These are phyloP conservation scores for Aspergillus diversus DNA, from an alignment of 495 filamentous ascomycete genomes.

Conservation along the genomic window DNA sequence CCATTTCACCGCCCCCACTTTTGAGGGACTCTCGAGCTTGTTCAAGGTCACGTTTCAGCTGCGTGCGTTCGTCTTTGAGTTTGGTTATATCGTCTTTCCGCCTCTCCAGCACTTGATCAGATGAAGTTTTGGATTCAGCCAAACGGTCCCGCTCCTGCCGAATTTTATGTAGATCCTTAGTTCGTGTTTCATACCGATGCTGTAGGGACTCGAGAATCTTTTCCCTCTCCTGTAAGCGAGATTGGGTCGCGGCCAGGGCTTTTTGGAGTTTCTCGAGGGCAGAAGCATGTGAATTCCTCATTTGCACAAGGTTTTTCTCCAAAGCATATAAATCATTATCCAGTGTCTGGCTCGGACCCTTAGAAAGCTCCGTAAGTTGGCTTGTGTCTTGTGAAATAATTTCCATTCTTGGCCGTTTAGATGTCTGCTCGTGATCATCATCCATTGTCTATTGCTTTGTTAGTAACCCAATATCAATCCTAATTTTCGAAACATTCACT, in stretches of 20 bases:
- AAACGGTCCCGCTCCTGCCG: conserved; percentile 43
- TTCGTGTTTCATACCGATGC: conserved; percentile 49
- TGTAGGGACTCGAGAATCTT: conserved; percentile 37
- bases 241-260: conserved; percentile 25
- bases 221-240: conserved; percentile 34
- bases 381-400: conserved; percentile 36
- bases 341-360: conserved; percentile 36
- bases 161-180: conserved; percentile 38
- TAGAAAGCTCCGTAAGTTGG: conserved; percentile 41
- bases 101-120: conserved; percentile 43
- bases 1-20: conserved; percentile 52
- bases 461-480: conserved; percentile 9
- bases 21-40: conserved; percentile 51
- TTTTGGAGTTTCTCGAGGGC: conserved; percentile 38
- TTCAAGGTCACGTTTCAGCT: conserved; percentile 53
- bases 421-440: conserved; percentile 29
- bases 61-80: conserved; percentile 53
- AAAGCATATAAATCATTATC: conserved; percentile 36
- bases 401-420: conserved; percentile 41
- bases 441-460: conserved; percentile 30
- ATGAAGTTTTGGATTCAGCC: conserved; percentile 24
- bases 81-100: conserved; percentile 46
- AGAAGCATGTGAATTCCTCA: conserved; percentile 33
- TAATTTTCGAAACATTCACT: conserved; percentile 19
- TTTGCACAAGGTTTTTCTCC: conserved; percentile 41